These are phyloP conservation scores for Physcia stellaris DNA, from an alignment of 495 filamentous ascomycete genomes.

Conservation along the genomic window DNA sequence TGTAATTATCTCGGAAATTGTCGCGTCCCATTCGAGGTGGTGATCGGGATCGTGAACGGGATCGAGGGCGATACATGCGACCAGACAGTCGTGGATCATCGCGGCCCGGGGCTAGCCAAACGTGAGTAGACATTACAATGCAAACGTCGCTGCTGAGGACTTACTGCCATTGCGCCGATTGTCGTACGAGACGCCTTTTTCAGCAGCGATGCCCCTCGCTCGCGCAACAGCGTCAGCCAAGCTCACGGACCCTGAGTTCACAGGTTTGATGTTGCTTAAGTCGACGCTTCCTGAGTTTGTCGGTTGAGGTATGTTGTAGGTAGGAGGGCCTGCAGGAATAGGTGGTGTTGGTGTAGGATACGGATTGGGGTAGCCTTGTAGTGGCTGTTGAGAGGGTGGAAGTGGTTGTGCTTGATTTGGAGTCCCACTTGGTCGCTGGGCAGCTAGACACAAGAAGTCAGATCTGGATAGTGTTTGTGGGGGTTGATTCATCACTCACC, in stretches of 20 bases:
- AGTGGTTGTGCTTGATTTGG: conserved; percentile 27
- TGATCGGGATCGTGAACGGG: conserved; percentile 57
- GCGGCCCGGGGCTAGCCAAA: conserved; percentile 11
- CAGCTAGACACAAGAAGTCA: conserved; percentile 19
- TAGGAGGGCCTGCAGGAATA: conserved; percentile 19
- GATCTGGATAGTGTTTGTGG: not conserved
- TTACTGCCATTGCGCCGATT: conserved; percentile 17
- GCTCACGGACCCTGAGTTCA: conserved; percentile 58
- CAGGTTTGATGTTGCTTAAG: conserved; percentile 58
- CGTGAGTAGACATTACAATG: conserved; percentile 6
- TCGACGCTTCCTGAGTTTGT: conserved; percentile 56
- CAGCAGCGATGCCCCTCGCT: conserved; percentile 55
- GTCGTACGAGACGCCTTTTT: conserved; percentile 44
- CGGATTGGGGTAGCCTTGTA: conserved; percentile 13
- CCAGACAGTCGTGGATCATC: conserved; percentile 28
- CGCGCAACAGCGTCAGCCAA: conserved; percentile 61
- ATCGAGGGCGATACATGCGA: conserved; percentile 40
- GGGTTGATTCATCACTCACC: conserved; percentile 22
- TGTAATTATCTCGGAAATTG: conserved; percentile 54
- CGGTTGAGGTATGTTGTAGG: conserved; percentile 53
- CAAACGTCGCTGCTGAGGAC: conserved; percentile 14
- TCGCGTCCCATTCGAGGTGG: conserved; percentile 38
- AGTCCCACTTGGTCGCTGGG: conserved; percentile 28
- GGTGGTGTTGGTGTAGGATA: conserved; percentile 26
- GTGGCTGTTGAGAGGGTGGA: conserved; percentile 22